A percentile compares a stretch with the other conserved stretches of the same genome.
These are phyloP conservation scores for Neurospora sp. DNA, from an alignment of 495 filamentous ascomycete species.

Conservation along the genomic window DNA sequence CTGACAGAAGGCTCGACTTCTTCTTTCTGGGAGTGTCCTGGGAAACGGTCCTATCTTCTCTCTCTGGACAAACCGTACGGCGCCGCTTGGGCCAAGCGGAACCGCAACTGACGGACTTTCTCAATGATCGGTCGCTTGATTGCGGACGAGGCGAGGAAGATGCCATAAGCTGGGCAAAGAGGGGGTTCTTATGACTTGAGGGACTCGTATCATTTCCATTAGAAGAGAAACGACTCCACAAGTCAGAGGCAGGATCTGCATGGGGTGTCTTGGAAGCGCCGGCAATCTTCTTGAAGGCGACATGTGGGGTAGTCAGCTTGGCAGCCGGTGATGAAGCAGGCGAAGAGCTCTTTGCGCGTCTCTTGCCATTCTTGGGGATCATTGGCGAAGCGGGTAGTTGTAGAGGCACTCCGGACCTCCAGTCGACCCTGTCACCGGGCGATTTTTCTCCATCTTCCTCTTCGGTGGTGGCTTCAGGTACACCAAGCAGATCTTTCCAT, in stretches of 20 bases:
- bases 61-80: conserved; percentile 26
- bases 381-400: conserved; percentile 33
- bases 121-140: conserved; percentile 43
- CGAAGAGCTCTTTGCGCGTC: conserved; percentile 74
- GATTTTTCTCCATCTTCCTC: conserved; percentile 34
- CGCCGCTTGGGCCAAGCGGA: conserved; percentile 56
- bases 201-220: conserved; percentile 23
- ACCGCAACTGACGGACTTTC: conserved; percentile 66
- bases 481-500: conserved; percentile 71
- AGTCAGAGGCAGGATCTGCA: conserved; percentile 69
- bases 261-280: conserved; percentile 61
- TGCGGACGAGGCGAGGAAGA: conserved; percentile 61
- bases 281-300: conserved; percentile 42
- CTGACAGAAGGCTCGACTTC: conserved; percentile 43
- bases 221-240: conserved; percentile 73
- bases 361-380: conserved; percentile 43
- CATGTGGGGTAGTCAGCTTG: conserved; percentile 18
- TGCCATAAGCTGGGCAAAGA: conserved; percentile 51
- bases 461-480: conserved; percentile 38
- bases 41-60: conserved; percentile 2
- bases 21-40: conserved; percentile 17
- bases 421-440: conserved; percentile 32
- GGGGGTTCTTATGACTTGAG: conserved; percentile 34
- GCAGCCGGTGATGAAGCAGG: conserved; percentile 56
- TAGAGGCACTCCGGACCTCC: conserved; percentile 11